Base-by-base conservation (phyloP, 306 rosid species). In the Cucurbita moschata region DNA sequence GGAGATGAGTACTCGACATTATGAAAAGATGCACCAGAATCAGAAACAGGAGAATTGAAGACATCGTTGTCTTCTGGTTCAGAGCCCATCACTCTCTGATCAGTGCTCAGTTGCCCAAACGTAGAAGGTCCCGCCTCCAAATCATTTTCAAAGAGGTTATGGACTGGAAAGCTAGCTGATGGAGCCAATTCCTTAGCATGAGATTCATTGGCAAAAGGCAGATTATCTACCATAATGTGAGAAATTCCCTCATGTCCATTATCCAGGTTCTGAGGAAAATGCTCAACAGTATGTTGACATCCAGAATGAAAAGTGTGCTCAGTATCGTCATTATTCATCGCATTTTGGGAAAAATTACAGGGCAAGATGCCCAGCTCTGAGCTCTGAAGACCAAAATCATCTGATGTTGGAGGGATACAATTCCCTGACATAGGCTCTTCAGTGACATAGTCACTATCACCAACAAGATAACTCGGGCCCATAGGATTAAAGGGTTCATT, bases 381-480 rank as follows among this genome's bases (percentile, higher is more conserved):
- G 54, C 71, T 80, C 66, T 81, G 81, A 55, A 82, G 59, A 60
- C 82, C 86, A 80, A 85, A 85, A 75, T 85, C 81, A 74, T 79
- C 77, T 6, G 65, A 44, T 50, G 65, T 78, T 35, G 78, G 84
- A 85, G 85, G 87, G 14, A 84, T 21, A 75, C 84, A 77, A 72
- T 77, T 83, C 81, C 54, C 86, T 71, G 83, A 79, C 9, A 86
- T 73, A 77, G 82, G 80, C 55, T 63, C 92, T 42, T 66, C 78
- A 72, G 38, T 80, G 7, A 11, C 81, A 73, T 66, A 87, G 76
- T 77, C 74, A 46, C n/a, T 74, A 79, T 76, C 77, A 53, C 80
- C 88, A 52, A 86, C 88, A 35, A 90, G 86, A 80, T 85, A 91
- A 82, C 84, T 81, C 19, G 79, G 85, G 78, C 82, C 88, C 86